Base-by-base conservation (phyloP, 2,329 filamentous ascomycete genomes). In the Clonostachys sp. region DNA sequence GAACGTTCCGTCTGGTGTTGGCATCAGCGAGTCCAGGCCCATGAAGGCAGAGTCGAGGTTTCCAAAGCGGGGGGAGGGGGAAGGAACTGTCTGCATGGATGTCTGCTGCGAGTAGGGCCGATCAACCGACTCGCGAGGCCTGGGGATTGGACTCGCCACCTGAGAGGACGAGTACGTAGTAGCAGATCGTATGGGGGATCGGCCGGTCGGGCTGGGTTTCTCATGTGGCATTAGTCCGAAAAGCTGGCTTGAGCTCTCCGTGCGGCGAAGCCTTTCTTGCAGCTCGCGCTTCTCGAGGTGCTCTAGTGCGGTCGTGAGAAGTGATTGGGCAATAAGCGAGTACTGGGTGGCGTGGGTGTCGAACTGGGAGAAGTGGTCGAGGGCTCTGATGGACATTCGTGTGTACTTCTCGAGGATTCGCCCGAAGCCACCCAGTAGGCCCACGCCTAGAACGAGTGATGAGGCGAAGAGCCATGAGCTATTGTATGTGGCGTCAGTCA, bases 401-500 rank as follows among this genome's bases (percentile, higher is more conserved):
- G 68, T 71, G 48, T 77, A 68, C 48, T 74, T 76, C 46, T 79
- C 76, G 0, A 79, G 65, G 13, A 75, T 70, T 5, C 75, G 71
- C 3, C 76, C 76, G 35, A 79, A 80, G 0, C 71, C 71, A 2
- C 74, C 75, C 0, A 80, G 62, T 0, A 79, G 67, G 1, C 76
- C 75, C 2, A 78, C 63, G 0, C 75, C 75, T 0, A 78, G 66
- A 0, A 78, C 75, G 0, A 80, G 66, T 0, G 75, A 77, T 2
- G 74, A 69, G 0, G 75, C 74, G 50, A 80, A 80, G 1, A 79
- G 57, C 76, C 76, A 80, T 1, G 75, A 77, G 4, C 75, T 78
- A 35, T 16, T 2, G 1, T 5, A 1, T 30, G 42, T 44, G 10
- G 8, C 44, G 41, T 24, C 14, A 17, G 20, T 42, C n/a, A 20